Conservation (phyloP, 2,329 filamentous ascomycete genomes). For the Trichoderma harzianum region DNA sequence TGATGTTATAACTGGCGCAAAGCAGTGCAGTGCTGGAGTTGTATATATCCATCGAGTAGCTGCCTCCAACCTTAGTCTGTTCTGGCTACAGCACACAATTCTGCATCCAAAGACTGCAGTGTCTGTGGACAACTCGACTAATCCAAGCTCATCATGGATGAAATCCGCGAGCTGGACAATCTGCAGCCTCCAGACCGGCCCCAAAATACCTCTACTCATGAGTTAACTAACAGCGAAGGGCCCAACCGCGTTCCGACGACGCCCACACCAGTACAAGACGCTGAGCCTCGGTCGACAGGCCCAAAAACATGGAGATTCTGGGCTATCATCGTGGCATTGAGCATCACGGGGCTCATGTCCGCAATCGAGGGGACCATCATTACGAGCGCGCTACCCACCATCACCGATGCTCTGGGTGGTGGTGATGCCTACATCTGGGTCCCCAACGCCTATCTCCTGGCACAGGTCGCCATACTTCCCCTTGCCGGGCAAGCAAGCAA, state of each 20-base stretch:
- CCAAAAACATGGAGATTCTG: constrained; percentile 8
- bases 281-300: background rate
- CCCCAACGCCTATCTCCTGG: constrained; percentile 19
- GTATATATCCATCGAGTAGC: background rate
- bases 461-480: constrained; percentile 22
- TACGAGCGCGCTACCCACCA: constrained; percentile 54
- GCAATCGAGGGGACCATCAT: constrained; percentile 52
- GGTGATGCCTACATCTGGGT: constrained; percentile 11
- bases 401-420: background rate
- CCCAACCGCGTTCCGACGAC: background rate
- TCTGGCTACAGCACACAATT: background rate
- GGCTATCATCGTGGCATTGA: constrained; percentile 21
- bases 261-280: background rate
- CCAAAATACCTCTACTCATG: background rate
- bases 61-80: background rate
- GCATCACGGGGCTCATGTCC: constrained; percentile 34
- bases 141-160: background rate
- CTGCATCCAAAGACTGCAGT: background rate
- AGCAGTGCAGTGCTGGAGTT: background rate
- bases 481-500: constrained; percentile 46
- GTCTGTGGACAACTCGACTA: background rate
- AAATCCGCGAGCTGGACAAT: background rate
- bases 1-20: background rate
- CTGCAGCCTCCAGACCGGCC: background rate
- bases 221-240: background rate